These are phyloP conservation scores for Mesembryanthemum crystallinum DNA, from an alignment of 148 eudicot species.

Conservation along the genomic window DNA sequence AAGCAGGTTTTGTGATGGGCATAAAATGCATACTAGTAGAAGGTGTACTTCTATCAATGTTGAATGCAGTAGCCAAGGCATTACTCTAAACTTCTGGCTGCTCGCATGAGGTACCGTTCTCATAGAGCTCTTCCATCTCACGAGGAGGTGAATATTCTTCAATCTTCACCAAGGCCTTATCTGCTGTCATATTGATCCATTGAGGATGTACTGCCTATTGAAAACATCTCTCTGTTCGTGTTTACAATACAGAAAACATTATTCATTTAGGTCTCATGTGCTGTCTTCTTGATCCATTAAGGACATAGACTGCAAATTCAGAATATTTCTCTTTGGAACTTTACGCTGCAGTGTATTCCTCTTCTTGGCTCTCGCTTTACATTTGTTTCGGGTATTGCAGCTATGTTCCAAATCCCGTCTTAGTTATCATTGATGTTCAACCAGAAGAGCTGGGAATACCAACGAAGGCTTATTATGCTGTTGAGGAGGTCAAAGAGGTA, in stretches of 20 bases:
- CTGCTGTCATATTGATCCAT: no score
- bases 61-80: no score
- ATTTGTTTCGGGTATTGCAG: constrained; percentile 37
- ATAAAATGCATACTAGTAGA: no score
- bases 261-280: neutral
- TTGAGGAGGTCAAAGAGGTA: constrained; percentile 99
- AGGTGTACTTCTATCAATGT: no score
- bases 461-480: constrained; percentile 94
- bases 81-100: no score
- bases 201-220: no score
- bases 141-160: no score
- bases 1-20: no score
- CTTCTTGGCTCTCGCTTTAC: neutral
- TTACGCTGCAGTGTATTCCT: neutral
- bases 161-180: no score
- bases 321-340: neutral
- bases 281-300: neutral
- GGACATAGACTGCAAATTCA: neutral
- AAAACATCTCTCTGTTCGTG: no score
- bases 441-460: constrained; percentile 98
- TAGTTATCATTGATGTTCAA: constrained; percentile 97
- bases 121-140: no score
- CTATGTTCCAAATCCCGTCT: constrained; percentile 88
- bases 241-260: neutral
- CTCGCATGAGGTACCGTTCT: no score